Evolutionary conservation across 129 eudicot species (phyloP).

Genomic region (Kitagawia praeruptora): DNA sequence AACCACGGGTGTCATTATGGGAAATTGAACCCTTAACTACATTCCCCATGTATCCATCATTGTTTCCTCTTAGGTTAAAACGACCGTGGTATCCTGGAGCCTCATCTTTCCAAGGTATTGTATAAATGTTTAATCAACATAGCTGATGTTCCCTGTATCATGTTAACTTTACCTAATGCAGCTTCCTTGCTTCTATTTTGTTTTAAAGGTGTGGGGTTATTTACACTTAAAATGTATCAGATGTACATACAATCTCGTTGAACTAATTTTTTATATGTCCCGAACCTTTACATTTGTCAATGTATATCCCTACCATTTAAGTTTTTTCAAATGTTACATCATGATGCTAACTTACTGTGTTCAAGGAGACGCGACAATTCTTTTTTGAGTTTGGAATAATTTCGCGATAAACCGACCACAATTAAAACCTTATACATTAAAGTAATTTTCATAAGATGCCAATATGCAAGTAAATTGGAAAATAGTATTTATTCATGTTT

Average conservation of each 20-base stretch:
- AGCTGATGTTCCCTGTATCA: neutral
- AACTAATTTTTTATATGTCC: neutral
- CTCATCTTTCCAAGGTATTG: slow-evolving; percentile 75
- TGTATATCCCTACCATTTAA: neutral
- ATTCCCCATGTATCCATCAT: slow-evolving; percentile 96
- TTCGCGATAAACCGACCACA: neutral
- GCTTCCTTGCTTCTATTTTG: neutral
- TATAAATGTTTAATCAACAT: neutral
- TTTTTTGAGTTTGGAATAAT: neutral
- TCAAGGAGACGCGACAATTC: neutral
- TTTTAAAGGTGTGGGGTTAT: neutral
- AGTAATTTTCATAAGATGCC: neutral
- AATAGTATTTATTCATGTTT: neutral
- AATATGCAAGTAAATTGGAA: neutral
- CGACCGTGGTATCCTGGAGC: slow-evolving; percentile 98
- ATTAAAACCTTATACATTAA: neutral
- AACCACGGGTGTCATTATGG: slow-evolving; percentile 94
- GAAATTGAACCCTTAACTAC: slow-evolving; percentile 96
- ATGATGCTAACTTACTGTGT: neutral
- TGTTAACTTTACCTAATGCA: neutral
- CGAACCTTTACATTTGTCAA: neutral
- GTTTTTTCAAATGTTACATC: neutral
- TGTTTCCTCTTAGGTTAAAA: slow-evolving; percentile 83
- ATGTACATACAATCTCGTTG: neutral
- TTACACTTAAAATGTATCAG: neutral